phyloP scores from a whole-genome alignment of 2,329 filamentous ascomycete species.

The Alternaria sp. region DNA sequence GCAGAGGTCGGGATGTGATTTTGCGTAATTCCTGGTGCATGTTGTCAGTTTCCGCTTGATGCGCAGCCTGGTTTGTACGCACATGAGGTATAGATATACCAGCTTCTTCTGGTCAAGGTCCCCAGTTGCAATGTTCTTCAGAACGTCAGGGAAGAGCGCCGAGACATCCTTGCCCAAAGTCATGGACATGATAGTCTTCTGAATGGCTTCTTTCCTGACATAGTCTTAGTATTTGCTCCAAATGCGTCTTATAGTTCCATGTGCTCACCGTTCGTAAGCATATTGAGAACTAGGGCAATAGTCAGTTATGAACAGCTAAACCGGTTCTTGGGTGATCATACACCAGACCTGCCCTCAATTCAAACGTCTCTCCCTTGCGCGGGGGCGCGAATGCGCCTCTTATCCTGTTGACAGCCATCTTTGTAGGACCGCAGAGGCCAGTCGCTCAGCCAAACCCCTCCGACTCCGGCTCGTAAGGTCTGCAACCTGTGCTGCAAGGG shows the following conservation, averaged over 20 bases:
- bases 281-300: slow-evolving; percentile 80
- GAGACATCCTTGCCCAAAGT: slow-evolving; percentile 98
- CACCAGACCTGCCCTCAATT: slow-evolving; percentile 90
- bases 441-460: slow-evolving; percentile 47
- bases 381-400: slow-evolving; percentile 91
- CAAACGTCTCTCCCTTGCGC: slow-evolving; percentile 97
- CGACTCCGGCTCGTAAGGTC: slow-evolving; percentile 28
- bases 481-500: slow-evolving; percentile 1
- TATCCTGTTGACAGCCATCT: slow-evolving; percentile 96
- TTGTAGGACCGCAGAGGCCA: slow-evolving; percentile 42
- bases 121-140: slow-evolving; percentile 96
- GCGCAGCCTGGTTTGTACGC: slow-evolving; percentile 26
- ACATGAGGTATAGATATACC: slow-evolving; percentile 98
- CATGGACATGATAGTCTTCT: slow-evolving; percentile 99
- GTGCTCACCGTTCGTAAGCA: slow-evolving; percentile 82
- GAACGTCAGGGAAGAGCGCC: slow-evolving; percentile 92
- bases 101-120: slow-evolving; percentile 99
- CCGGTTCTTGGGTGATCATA: slow-evolving; percentile 45
- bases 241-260: background rate
- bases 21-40: slow-evolving; percentile 88
- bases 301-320: slow-evolving; percentile 37
- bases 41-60: slow-evolving; percentile 13
- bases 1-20: slow-evolving; percentile 97
- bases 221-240: slow-evolving; percentile 44
- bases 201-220: slow-evolving; percentile 89